Base-by-base conservation (phyloP, 108 stramenopile genomes). In the Skeletonema costatum region DNA sequence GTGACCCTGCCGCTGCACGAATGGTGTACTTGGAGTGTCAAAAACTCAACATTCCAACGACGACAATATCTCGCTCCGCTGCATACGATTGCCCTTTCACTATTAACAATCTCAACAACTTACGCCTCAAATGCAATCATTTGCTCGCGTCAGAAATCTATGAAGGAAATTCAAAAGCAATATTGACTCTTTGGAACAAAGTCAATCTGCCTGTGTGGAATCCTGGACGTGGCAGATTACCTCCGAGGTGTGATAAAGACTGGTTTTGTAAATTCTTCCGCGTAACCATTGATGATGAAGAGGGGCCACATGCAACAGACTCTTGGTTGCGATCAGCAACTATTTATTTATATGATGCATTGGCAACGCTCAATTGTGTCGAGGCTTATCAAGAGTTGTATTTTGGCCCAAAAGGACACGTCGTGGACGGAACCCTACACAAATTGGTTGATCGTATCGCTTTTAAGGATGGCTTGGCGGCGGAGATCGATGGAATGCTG, bases 51-150 rank as follows among this genome's bases (percentile, higher is more conserved):
- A 66, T 73, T n/a, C 38, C 71, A 30, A 73, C 71, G 13, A 42
- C 31, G 13, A 73, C 65, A 10, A 41, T 73, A 42, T 30, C 64
- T n/a, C 65, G 64, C 16, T 21, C 32, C n/a, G 65, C 71, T 29
- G 65, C 65, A 7, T 39, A 66, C 25, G 64, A 64, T 8, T 73
- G 63, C 25, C 71, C 71, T 3, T 66, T 73, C 64, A 5, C 71
- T 10, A 12, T 33, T n/a, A 21, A 32, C 42, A 41, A 42, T 19
- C 25, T 73, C 5, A 25, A 66, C 17, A 66, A 32, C 11, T 41
- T 73, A 31, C 42, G 44, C 4, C 35, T 66, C 4, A 73, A 64
- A 32, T 39, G 53, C 53, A 56, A 73, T n/a, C 71, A 73, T 30
- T 32, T 73, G 19, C 64, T 73, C 30, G 65, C 64, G 5, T 30